Conservation (phyloP, 2,329 filamentous ascomycete species). For the Hymenoscyphus linearis region DNA sequence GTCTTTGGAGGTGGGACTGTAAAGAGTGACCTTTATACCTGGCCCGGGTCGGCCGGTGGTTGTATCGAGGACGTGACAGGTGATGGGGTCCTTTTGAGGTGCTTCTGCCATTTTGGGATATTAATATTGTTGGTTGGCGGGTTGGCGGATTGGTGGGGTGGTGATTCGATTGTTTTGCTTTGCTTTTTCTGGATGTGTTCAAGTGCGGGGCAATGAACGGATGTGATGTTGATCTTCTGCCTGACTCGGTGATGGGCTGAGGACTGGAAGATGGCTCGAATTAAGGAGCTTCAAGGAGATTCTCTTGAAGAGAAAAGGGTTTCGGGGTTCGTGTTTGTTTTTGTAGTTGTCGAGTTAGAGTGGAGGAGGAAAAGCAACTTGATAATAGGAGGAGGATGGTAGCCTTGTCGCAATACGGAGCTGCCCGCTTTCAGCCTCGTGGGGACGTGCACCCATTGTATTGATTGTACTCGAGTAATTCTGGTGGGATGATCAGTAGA, state of each 20-base stretch:
- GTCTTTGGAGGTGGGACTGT: slow-evolving; percentile 29
- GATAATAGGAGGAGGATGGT: slow-evolving; percentile 1
- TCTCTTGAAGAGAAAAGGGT: neutral
- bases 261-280: neutral
- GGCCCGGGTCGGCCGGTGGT: slow-evolving; percentile 64
- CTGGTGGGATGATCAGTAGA: neutral
- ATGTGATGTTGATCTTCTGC: neutral
- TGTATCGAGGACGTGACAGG: slow-evolving; percentile 83
- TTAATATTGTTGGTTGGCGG: too few species aligned
- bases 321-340: neutral
- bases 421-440: slow-evolving; percentile 8
- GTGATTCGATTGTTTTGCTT: neutral
- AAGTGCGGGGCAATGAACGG: neutral
- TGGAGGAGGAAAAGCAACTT: neutral
- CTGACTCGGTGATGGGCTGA: neutral
- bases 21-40: slow-evolving; percentile 53
- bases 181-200: neutral
- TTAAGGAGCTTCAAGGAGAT: neutral
- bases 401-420: slow-evolving; percentile 6
- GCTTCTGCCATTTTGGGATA: neutral
- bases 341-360: neutral
- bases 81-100: slow-evolving; percentile 54
- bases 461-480: neutral
- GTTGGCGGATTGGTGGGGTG: neutral
- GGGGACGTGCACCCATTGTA: neutral